Percentiles rank a stretch among this genome's conserved stretches.
These are phyloP conservation scores for Fusarium hainanense DNA, from an alignment of 2,329 filamentous ascomycete species.

Conservation along the genomic window DNA sequence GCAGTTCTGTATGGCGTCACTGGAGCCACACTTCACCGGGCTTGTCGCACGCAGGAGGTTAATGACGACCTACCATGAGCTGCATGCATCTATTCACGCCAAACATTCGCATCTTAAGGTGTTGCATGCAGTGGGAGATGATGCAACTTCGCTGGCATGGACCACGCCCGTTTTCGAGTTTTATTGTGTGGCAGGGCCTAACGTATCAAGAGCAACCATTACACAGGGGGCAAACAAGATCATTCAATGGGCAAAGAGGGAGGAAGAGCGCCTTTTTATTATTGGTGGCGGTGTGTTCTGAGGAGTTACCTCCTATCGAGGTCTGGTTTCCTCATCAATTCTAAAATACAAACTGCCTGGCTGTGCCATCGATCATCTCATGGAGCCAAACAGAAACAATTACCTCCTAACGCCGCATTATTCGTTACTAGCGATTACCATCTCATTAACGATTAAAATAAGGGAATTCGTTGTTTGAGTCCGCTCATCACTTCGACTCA, in stretches of 20 bases:
- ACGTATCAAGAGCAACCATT: conserved; percentile 71
- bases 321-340: conserved; percentile 31
- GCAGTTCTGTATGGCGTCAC: conserved; percentile 92
- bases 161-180: conserved; percentile 91
- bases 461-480: conserved; percentile 3
- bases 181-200: conserved; percentile 91
- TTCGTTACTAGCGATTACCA: conserved; percentile 35
- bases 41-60: conserved; percentile 74
- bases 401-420: conserved; percentile 43
- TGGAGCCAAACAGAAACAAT: conserved; percentile 28
- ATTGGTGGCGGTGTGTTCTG: conserved; percentile 93
- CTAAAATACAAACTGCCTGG: conserved; percentile 35
- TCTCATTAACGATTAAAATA: conserved; percentile 21
- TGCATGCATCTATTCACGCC: conserved; percentile 87
- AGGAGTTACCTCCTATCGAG: conserved; percentile 37
- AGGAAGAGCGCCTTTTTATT: conserved; percentile 95
- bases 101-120: conserved; percentile 89
- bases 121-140: conserved; percentile 79
- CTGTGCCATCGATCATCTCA: conserved; percentile 30
- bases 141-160: conserved; percentile 87
- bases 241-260: conserved; percentile 88
- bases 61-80: conserved; percentile 84
- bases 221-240: conserved; percentile 90
- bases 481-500: conserved; percentile 18
- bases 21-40: conserved; percentile 72